Evolutionary conservation across 345 rosid species (phyloP), one percentile per base, ranked within the genome.

Genomic region (Populus simonii): DNA sequence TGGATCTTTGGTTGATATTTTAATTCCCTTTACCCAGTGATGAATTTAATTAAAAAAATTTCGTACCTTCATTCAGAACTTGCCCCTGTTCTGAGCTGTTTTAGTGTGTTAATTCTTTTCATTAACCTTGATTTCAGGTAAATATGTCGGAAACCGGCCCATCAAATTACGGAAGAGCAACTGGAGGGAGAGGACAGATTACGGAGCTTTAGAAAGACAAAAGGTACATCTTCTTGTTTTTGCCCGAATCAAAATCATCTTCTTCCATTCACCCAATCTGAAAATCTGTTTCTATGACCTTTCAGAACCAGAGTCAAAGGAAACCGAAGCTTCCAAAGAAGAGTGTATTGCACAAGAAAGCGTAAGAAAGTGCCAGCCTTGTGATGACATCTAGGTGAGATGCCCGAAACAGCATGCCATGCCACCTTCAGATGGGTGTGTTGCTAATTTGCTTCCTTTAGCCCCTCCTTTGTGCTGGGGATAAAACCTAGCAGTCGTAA

Each of bases 131-230:
- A 62, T 71, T 76, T 78, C 88, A 96, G 99, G 99, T 59, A 96
- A 96, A 80, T 96, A 96, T 81, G 99, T 96, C 18, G 99, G 99
- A 68, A 96, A 96, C 80, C 86, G 99, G 53, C 99, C 98, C 1
- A 93, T 96, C 69, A 96, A 96, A 78, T 85, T 96, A 71, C 88
- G 98, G 16, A 96, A 96, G 88, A 96, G 99, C 89, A 96, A 92
- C 80, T 96, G 99, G 99, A 92, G 84, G 87, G 98, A 96, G 82
- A 90, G 99, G 75, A 96, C 87, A 53, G 98, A 96, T 69, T 72
- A 71, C 70, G 93, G 89, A 3, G 97, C 97, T 69, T 77, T 91
- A 10, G 96, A 69, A 63, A 89, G 88, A 79, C 98, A 90, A 5
- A 96, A 90, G 93, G 99, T 86, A 80, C 49, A 15, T 61, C 10